Evolutionary conservation across 2,329 filamentous ascomycete species (phyloP), one percentile per base, ranked within the genome.

Genomic region (Talaromyces sp.): DNA sequence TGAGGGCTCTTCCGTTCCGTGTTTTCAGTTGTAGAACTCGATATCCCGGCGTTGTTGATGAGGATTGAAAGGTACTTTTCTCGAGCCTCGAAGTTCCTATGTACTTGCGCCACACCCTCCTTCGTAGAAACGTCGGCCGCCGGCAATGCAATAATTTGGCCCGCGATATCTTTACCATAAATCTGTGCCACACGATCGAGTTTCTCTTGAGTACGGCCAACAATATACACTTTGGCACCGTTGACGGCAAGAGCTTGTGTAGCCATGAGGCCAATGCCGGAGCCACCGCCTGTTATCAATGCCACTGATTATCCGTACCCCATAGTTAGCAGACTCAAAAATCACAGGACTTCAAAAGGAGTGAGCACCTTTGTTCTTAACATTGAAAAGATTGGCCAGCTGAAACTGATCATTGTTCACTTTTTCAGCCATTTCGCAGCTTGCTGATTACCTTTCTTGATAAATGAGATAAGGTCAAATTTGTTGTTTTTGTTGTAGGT

Each of bases 21-120:
- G 79, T 77, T 57, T 8, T 51, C 17, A 17, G 73, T 68, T 0
- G 82, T 82, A 64, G 85, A 84, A 7, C 87, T 85, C 0, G 80
- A 75, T 33, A 92, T 84, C 9, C 91, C 91, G 1, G 90, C 88
- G 70, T 88, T 88, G 77, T 84, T 87, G 63, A 90, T 80, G 2
- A 92, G 77, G 39, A 93, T 82, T 70, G 91, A 88, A 64, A 93
- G 80, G 70, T 85, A 83, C 28, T 86, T 85, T 47, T 85, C 81
- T 42, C 87, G 86, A 42, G 78, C 77, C 55, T 83, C 78, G 56
- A 93, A 75, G 27, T 86, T 80, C 4, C 82, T 68, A 19, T 82
- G 82, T 2, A 89, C 76, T 3, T 77, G 78, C 60, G 82, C 75
- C 25, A 90, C 80, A 30, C 86, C 84, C 0, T 81, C 78, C 72